Percentiles rank a stretch among this genome's conserved stretches.
Evolutionary conservation across 768 basidiomycete species (phyloP).

Genomic region (Gymnopilus junonius): DNA sequence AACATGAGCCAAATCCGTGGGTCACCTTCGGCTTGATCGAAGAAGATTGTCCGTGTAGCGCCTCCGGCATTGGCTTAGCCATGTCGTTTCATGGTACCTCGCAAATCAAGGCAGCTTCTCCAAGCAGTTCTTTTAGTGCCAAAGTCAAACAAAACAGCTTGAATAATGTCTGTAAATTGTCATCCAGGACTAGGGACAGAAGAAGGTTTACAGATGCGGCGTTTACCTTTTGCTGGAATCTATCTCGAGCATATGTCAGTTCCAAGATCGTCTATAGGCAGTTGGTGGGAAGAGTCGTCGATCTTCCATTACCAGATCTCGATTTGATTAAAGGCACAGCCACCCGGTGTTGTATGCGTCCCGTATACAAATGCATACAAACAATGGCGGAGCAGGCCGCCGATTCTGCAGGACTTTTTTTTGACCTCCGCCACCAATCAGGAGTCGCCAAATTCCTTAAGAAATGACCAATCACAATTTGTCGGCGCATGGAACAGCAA

Average conservation of each 20-base stretch:
- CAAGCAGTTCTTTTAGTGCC: conserved; percentile 15
- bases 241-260: conserved; percentile 24
- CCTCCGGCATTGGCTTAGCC: conserved; percentile 18
- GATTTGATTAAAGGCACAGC: conserved; percentile 20
- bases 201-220: conserved; percentile 31
- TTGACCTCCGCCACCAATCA: conserved; percentile 9
- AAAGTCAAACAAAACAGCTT: conserved; percentile 24
- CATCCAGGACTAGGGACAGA: conserved; percentile 11
- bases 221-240: conserved; percentile 37
- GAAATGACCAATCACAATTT: background rate
- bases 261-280: conserved; percentile 20
- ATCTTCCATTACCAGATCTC: conserved; percentile 19
- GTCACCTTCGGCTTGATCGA: conserved; percentile 32
- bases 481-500: background rate
- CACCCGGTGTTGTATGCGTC: conserved; percentile 20
- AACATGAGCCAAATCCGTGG: conserved; percentile 29
- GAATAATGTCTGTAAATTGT: conserved; percentile 24
- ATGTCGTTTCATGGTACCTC: conserved; percentile 19
- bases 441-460: conserved; percentile 1
- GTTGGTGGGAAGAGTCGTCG: conserved; percentile 15
- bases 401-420: conserved; percentile 13
- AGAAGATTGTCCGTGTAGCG: conserved; percentile 29
- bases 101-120: conserved; percentile 5
- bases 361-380: conserved; percentile 24
- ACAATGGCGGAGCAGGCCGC: background rate